Evolutionary conservation across 139 green algal species (phyloP).

Genomic region (Desmodesmus armatus): DNA sequence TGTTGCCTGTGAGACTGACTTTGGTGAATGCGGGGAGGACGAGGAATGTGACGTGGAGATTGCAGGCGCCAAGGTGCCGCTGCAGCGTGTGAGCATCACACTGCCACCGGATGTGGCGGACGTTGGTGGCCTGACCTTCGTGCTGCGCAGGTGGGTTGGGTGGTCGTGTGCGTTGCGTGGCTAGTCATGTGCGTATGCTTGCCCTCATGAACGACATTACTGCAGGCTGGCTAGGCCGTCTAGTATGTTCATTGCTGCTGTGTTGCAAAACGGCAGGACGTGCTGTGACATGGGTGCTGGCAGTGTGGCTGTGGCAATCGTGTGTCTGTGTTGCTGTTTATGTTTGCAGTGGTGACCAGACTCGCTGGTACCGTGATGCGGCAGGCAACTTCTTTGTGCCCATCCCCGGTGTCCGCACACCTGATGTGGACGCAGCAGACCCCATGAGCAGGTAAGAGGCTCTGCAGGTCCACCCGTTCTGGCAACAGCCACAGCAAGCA

Average conservation of each 20-base stretch:
- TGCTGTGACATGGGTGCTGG: too few species aligned
- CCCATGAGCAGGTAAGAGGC: conserved; percentile 8
- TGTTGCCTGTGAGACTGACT: conserved; percentile 40
- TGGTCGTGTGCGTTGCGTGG: background rate
- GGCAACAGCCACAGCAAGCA: too few species aligned
- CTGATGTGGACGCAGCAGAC: conserved; percentile 16
- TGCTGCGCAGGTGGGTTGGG: conserved; percentile 66
- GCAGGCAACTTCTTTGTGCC: conserved; percentile 86
- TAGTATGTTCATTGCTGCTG: background rate
- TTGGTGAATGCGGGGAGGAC: conserved; percentile 6
- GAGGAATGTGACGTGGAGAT: conserved; percentile 44
- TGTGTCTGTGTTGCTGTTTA: background rate
- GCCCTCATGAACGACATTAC: background rate
- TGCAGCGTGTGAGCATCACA: conserved; percentile 77
- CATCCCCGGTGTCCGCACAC: conserved; percentile 60
- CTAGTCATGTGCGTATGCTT: too few species aligned
- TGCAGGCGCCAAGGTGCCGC: conserved; percentile 61
- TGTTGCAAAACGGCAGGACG: too few species aligned
- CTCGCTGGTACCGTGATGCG: conserved; percentile 89
- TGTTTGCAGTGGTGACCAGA: conserved; percentile 73
- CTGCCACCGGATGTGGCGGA: conserved; percentile 62
- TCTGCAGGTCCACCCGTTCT: background rate
- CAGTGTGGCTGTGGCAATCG: background rate
- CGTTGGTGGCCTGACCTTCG: conserved; percentile 72
- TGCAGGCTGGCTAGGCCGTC: background rate